A percentile compares a stretch with the other conserved stretches of the same genome.
Conservation (phyloP, 306 rosid species). For the Notholithocarpus densiflorus region DNA sequence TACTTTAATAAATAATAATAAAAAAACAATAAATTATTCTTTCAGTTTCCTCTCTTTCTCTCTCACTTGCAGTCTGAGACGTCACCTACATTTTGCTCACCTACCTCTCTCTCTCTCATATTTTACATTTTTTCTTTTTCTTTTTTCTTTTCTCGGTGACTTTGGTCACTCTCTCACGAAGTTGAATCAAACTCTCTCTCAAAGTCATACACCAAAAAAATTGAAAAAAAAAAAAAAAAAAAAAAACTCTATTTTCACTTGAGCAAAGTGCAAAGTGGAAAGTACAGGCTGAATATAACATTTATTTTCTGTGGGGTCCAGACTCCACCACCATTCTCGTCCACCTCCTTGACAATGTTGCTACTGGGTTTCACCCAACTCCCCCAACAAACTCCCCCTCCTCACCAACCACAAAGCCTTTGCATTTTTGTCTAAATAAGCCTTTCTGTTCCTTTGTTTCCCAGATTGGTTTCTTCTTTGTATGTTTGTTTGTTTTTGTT, state of each 20-base stretch:
- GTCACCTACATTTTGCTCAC: constrained; percentile 52
- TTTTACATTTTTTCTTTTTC: not conserved
- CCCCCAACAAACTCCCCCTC: constrained; percentile 33
- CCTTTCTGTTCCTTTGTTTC: constrained; percentile 12
- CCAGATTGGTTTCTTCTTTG: constrained; percentile 11
- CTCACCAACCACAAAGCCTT: constrained; percentile 41
- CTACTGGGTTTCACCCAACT: constrained; percentile 36
- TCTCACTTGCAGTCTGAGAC: constrained; percentile 2
- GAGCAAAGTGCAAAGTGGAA: not conserved
- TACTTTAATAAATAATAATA: no score
- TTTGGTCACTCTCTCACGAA: not conserved
- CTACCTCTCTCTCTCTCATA: constrained; percentile 29
- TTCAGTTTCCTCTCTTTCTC: not conserved
- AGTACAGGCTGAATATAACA: not conserved
- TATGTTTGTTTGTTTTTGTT: no score
- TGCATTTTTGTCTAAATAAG: constrained; percentile 19
- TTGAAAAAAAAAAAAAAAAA: no score
- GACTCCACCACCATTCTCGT: constrained; percentile 33
- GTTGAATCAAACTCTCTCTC: not conserved
- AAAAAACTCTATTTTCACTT: not conserved
- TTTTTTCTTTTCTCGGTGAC: not conserved
- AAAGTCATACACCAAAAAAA: not conserved
- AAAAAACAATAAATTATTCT: no score
- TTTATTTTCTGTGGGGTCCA: constrained; percentile 37
- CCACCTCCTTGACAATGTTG: constrained; percentile 43